phyloP scores from a whole-genome alignment of 2,329 filamentous ascomycete genomes.

The Alternaria longipes region DNA sequence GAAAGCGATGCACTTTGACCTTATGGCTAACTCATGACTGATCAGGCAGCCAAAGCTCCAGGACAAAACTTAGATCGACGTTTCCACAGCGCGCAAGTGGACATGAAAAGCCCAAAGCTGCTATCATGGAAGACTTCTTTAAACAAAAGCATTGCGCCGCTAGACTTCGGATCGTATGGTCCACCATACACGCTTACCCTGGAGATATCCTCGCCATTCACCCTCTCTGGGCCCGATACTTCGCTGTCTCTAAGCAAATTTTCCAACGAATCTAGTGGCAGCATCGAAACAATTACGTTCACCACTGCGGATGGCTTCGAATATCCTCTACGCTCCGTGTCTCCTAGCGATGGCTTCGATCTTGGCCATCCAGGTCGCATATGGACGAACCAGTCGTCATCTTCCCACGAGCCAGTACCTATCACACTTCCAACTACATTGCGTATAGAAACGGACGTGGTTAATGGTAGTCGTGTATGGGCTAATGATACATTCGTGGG shows the following conservation, averaged over 20 bases:
- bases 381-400: slow-evolving; percentile 60
- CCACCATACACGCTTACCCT: slow-evolving; percentile 58
- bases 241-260: slow-evolving; percentile 48
- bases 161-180: slow-evolving; percentile 56
- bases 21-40: not conserved
- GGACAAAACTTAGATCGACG: slow-evolving; percentile 58
- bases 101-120: slow-evolving; percentile 25
- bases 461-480: slow-evolving; percentile 62
- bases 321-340: slow-evolving; percentile 61
- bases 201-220: slow-evolving; percentile 54
- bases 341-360: slow-evolving; percentile 57
- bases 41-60: slow-evolving; percentile 47
- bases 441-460: slow-evolving; percentile 56
- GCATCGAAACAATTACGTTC: slow-evolving; percentile 53
- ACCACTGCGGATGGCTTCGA: slow-evolving; percentile 48
- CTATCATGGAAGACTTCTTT: slow-evolving; percentile 44
- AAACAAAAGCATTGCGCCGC: slow-evolving; percentile 13
- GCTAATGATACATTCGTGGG: slow-evolving; percentile 58
- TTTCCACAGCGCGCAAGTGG: slow-evolving; percentile 22
- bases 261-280: slow-evolving; percentile 20
- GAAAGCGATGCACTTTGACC: not conserved
- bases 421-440: slow-evolving; percentile 49
- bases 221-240: slow-evolving; percentile 56
- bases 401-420: slow-evolving; percentile 55
- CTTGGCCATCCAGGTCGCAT: slow-evolving; percentile 61